Conservation (phyloP, 306 rosid species). For the Oemleria cerasiformis region DNA sequence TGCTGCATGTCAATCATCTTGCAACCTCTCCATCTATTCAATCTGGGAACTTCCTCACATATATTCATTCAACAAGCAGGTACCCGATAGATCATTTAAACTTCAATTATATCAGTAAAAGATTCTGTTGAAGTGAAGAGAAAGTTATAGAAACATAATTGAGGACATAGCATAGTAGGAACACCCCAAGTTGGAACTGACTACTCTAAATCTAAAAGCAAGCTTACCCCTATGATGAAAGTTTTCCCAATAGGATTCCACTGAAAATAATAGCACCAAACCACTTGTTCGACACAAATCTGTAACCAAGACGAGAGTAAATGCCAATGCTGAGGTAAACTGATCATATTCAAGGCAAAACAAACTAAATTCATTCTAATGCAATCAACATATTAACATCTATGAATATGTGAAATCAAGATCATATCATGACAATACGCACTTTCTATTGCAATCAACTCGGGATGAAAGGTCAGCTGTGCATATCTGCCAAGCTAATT, state of each 20-base stretch:
- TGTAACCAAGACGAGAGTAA: slow-evolving; percentile 27
- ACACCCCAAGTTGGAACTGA: neutral
- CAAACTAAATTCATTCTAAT: neutral
- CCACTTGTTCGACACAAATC: slow-evolving; percentile 96
- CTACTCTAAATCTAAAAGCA: neutral
- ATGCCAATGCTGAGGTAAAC: neutral
- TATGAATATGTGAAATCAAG: neutral
- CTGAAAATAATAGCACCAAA: slow-evolving; percentile 83
- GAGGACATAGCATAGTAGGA: neutral
- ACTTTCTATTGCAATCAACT: slow-evolving; percentile 81
- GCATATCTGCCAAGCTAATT: slow-evolving; percentile 80
- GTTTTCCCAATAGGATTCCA: slow-evolving; percentile 70
- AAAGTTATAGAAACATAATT: no score
- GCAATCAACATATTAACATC: neutral
- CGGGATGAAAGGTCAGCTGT: slow-evolving; percentile 73
- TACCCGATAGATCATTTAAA: neutral
- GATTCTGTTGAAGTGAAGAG: neutral
- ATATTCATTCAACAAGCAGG: slow-evolving; percentile 8
- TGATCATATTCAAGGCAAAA: slow-evolving; percentile 17
- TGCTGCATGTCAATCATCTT: neutral
- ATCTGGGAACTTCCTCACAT: neutral
- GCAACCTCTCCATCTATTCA: neutral
- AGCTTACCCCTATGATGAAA: slow-evolving; percentile 42
- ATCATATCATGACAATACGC: slow-evolving; percentile 20
- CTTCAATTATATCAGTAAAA: neutral